phyloP scores from a whole-genome alignment of 139 green algal species.

The Tetradesmus lagerheimii region DNA sequence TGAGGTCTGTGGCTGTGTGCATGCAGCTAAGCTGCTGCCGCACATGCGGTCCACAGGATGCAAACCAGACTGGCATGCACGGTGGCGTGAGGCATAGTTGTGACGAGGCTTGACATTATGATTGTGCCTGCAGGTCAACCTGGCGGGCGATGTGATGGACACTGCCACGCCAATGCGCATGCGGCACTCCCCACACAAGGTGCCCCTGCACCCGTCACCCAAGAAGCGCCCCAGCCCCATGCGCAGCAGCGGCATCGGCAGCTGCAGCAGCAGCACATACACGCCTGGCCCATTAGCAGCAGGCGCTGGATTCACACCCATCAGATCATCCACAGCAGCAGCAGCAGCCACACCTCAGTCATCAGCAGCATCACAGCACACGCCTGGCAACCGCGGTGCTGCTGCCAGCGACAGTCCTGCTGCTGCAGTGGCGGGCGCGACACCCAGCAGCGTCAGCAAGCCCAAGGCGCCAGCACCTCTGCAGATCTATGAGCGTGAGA shows the following conservation, averaged over 20 bases:
- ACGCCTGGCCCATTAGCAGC: not conserved
- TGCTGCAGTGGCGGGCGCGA: not conserved
- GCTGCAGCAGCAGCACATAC: slow-evolving; percentile 3
- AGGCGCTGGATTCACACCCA: not conserved
- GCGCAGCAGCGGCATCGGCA: slow-evolving; percentile 28
- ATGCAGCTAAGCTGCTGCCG: too few relatives aligned
- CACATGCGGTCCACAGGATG: too few relatives aligned
- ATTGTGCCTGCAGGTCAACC: slow-evolving; percentile 15
- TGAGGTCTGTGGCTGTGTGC: too few relatives aligned
- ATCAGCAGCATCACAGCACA: not conserved
- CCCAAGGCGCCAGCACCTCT: not conserved
- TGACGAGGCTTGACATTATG: too few relatives aligned
- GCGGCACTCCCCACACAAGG: not conserved
- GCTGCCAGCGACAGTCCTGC: not conserved
- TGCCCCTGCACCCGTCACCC: not conserved
- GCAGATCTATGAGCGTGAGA: slow-evolving; percentile 7
- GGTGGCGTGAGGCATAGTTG: too few relatives aligned
- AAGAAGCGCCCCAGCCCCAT: not conserved
- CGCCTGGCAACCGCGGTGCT: not conserved
- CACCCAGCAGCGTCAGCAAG: not conserved
- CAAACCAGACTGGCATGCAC: too few relatives aligned
- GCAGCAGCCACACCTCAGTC: not conserved
- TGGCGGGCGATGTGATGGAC: slow-evolving; percentile 11
- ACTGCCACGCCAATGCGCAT: not conserved
- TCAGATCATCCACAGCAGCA: not conserved